These are phyloP conservation scores for Xerophyta viscosa DNA, from an alignment of 106 monocot species.

Conservation along the genomic window DNA sequence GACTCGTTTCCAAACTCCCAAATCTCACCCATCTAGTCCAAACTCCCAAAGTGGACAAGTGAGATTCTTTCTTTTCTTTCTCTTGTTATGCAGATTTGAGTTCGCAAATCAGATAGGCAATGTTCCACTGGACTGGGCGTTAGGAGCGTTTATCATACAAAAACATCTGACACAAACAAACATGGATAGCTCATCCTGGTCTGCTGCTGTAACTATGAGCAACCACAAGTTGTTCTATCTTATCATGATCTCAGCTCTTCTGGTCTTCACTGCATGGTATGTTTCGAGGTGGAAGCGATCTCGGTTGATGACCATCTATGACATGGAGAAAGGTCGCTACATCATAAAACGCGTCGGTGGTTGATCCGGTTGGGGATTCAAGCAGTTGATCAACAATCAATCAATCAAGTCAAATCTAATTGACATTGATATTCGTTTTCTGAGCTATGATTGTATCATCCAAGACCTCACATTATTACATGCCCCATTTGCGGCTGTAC, in stretches of 20 bases:
- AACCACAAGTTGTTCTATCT: conserved; percentile 3
- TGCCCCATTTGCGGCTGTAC: too few species aligned
- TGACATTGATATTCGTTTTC: too few species aligned
- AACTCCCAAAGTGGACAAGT: not conserved
- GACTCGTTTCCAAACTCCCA: too few species aligned
- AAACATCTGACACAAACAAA: conserved; percentile 5
- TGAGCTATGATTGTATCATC: too few species aligned
- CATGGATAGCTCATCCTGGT: conserved; percentile 1
- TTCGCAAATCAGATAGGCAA: conserved; percentile 37
- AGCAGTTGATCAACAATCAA: too few species aligned
- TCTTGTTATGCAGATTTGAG: conserved; percentile 22
- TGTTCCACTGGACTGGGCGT: conserved; percentile 51
- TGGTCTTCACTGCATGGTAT: conserved; percentile 9
- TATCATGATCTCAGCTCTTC: conserved; percentile 1
- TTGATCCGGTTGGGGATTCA: conserved; percentile 3
- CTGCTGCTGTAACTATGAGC: not conserved
- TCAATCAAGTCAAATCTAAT: too few species aligned
- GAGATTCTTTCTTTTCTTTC: not conserved
- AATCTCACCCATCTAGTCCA: not conserved
- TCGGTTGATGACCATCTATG: conserved; percentile 34
- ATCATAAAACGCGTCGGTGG: conserved; percentile 19
- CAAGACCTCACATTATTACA: too few species aligned
- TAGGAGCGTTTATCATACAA: conserved; percentile 56
- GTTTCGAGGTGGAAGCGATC: conserved; percentile 29
- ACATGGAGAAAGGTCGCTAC: conserved; percentile 35